Percentiles rank a stretch among this genome's conserved stretches.
phyloP scores from a whole-genome alignment of 768 basidiomycete genomes.

The Steccherinum ochraceum region DNA sequence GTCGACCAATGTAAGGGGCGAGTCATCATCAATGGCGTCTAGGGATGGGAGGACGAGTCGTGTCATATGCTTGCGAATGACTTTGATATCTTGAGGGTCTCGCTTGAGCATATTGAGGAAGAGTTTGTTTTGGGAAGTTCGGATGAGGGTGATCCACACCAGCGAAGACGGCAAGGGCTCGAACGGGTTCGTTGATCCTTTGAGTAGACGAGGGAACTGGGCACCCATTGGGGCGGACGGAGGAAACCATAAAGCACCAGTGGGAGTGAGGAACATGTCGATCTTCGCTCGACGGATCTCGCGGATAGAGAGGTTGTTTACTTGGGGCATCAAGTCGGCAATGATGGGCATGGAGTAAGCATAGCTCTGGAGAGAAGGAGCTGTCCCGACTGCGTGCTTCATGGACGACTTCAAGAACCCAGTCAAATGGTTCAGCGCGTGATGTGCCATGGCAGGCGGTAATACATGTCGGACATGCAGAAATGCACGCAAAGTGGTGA shows the following conservation, averaged over 20 bases:
- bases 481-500: constrained; percentile 48
- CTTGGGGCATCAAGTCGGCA: constrained; percentile 52
- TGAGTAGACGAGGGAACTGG: constrained; percentile 53
- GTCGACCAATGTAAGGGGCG: constrained; percentile 35
- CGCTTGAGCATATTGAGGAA: constrained; percentile 58
- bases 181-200: constrained; percentile 15
- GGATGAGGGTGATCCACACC: constrained; percentile 53
- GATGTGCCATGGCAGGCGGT: constrained; percentile 60
- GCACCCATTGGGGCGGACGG: constrained; percentile 44
- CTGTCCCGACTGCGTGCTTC: constrained; percentile 34
- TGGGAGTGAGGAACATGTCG: constrained; percentile 61
- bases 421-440: constrained; percentile 63
- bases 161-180: constrained; percentile 36
- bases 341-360: constrained; percentile 53
- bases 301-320: constrained; percentile 64
- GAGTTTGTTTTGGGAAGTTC: constrained; percentile 66
- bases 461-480: constrained; percentile 49
- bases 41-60: constrained; percentile 52
- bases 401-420: constrained; percentile 57
- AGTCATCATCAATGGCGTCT: constrained; percentile 22
- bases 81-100: constrained; percentile 61
- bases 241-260: constrained; percentile 66
- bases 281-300: constrained; percentile 70
- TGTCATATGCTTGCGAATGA: constrained; percentile 59
- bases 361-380: constrained; percentile 42